Percentiles rank a stretch among this genome's conserved stretches.
These are phyloP conservation scores for Triangularia verruculosa DNA, from an alignment of 2,329 filamentous ascomycete species.

Conservation along the genomic window DNA sequence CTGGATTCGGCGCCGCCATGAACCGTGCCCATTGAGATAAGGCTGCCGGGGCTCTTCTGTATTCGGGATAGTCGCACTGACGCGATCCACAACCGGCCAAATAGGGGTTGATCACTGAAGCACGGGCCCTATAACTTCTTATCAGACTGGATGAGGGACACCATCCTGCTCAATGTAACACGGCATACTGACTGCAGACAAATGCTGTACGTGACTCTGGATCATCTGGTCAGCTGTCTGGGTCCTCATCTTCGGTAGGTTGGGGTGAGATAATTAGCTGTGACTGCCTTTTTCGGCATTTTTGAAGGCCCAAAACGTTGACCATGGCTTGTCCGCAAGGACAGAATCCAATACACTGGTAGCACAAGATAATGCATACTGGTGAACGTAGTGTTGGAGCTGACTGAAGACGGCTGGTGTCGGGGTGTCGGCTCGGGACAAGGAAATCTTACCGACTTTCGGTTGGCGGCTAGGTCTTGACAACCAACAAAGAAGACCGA, in stretches of 20 bases:
- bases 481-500: not conserved
- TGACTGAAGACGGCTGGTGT: not conserved
- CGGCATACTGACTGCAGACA: not conserved
- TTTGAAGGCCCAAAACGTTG: too few relatives aligned
- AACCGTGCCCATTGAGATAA: not conserved
- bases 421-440: not conserved
- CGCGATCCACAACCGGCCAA: not conserved
- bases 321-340: too few relatives aligned
- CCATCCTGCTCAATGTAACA: not conserved
- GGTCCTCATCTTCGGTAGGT: too few relatives aligned
- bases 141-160: not conserved
- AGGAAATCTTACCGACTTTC: not conserved
- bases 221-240: not conserved
- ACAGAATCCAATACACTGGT: too few relatives aligned
- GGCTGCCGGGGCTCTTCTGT: not conserved
- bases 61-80: not conserved
- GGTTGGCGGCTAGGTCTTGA: not conserved
- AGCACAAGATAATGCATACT: too few relatives aligned
- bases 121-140: not conserved
- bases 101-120: not conserved
- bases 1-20: not conserved
- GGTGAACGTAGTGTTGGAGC: too few relatives aligned
- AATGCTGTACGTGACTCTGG: not conserved
- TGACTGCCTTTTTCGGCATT: too few relatives aligned
- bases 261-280: too few relatives aligned